Base-by-base conservation (phyloP, 371 early-diverging fungal genomes). In the Circinella minor region DNA sequence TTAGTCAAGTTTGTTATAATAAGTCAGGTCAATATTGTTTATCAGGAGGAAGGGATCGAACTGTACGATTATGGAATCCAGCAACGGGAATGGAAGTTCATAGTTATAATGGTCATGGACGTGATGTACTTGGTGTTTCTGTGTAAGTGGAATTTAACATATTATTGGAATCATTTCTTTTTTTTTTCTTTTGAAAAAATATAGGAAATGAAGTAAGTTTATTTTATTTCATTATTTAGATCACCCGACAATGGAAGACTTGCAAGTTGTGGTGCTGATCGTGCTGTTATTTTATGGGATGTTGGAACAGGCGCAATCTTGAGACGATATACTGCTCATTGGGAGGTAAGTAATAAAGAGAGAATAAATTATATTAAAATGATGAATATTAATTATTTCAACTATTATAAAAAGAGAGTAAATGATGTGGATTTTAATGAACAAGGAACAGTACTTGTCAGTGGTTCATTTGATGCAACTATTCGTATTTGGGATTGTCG, bases 401-500 rank as follows among this genome's bases (percentile, higher is more conserved):
- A 27, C 27, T 27, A 27, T 27, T 27, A 10, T 62, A 34, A 47
- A 11, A 81, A 91, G 85, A 85, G 94, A 47, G 86, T 97, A 9
- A 96, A 97, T 73, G 81, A 91, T 8, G 93, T 96, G 7, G 92
- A 84, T 4, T 94, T 95, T 71, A 96, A 94, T 71, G 79, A 71
- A 3, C 93, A 94, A 4, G 91, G 90, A 4, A 89, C 93, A 4
- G 91, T 97, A 0, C 55, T 96, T 49, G 90, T 88, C 4, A 94
- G 94, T 70, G 94, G 86, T 85, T 95, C 95, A 4, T 96, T 93
- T 74, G 98, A 98, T 79, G 90, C 95, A 4, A 91, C 94, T 0
- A 92, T 98, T 36, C 83, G 93, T 46, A 77, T 95, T 55, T 97
- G 97, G 97, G 98, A 98, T 71, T 88, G 87, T 72, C 84, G 90